Percentiles rank a stretch among this genome's conserved stretches.
phyloP scores from a whole-genome alignment of 176 grass and related monocot species.

The Rhynchospora pubera region DNA sequence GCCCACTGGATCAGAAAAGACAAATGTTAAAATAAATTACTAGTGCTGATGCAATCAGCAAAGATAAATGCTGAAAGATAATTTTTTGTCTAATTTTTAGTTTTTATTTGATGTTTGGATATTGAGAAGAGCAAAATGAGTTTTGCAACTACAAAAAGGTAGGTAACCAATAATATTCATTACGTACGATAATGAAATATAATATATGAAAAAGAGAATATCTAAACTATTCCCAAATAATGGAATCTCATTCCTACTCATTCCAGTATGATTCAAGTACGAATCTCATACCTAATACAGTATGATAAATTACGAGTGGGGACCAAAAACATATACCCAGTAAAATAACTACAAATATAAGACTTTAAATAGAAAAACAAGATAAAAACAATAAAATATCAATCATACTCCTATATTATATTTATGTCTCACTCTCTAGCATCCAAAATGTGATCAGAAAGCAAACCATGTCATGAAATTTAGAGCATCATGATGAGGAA shows the following conservation, averaged over 20 bases:
- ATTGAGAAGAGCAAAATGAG: neutral
- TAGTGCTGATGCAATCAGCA: neutral
- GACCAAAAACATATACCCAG: neutral
- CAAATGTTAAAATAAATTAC: neutral
- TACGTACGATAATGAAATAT: neutral
- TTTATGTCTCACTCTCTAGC: neutral
- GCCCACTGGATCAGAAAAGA: constrained; percentile 38
- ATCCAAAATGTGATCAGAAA: neutral
- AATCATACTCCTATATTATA: neutral
- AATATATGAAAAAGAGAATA: neutral
- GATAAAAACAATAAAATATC: neutral
- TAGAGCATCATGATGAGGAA: neutral
- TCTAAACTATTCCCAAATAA: neutral
- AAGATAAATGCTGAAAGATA: neutral
- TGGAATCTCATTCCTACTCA: neutral
- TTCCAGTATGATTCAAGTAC: neutral
- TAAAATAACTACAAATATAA: neutral
- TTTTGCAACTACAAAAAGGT: neutral
- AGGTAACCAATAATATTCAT: neutral
- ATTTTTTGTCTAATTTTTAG: neutral
- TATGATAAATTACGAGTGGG: neutral
- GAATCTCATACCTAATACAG: too few species aligned
- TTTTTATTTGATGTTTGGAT: neutral
- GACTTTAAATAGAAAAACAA: neutral
- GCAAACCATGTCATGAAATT: neutral